Base-by-base conservation (phyloP, 306 rosid species). In the Abrus precatorius region DNA sequence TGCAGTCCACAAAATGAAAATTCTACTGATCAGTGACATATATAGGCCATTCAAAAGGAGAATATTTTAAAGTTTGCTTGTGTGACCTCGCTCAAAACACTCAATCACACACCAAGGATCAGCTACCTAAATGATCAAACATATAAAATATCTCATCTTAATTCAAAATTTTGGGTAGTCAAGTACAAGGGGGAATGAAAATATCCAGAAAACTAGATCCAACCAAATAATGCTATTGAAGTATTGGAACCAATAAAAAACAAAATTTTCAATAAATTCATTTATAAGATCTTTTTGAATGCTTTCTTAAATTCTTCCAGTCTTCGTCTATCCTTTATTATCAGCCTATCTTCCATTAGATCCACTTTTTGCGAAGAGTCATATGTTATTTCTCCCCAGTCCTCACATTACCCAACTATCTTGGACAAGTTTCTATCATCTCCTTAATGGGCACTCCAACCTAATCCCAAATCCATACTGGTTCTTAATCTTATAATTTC, bases 1-100 rank as follows among this genome's bases (percentile, higher is more conserved):
- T 52, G 48, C 74, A 49, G 82, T 59, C 36, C 65, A 62, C 28
- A 53, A 44, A 29, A 68, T 64, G 45, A 80, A 20, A 80, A 61
- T 52, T 69, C 64, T 30, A 69, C 45, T 52, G 64, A 69, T 28
- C 40, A 75, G 43, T 61, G 54, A 20, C 30, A 53, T 49, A 40
- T 29, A 48, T 48, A 12, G 41, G 13, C 12, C 47, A 64, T 38
- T 59, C 63, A 69, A 68, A 80, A 59, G 52, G 76, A 45, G 67
- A 63, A 40, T 54, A 32, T 14, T 48, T 9, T 48, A 29, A 49
- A 13, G 75, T 63, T 57, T 9, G 28, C 40, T 57, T 5, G 41
- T 53, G 44, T 9, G 38, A 9, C 54, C 64, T 40, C 6, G 45
- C n/a, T 49, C 43, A n/a, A 68, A 67, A 69, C 30, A 68, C 3